A percentile compares a stretch with the other conserved stretches of the same genome.
Evolutionary conservation across 345 rosid genomes (phyloP).

Genomic region (Eucalyptus coolabah): DNA sequence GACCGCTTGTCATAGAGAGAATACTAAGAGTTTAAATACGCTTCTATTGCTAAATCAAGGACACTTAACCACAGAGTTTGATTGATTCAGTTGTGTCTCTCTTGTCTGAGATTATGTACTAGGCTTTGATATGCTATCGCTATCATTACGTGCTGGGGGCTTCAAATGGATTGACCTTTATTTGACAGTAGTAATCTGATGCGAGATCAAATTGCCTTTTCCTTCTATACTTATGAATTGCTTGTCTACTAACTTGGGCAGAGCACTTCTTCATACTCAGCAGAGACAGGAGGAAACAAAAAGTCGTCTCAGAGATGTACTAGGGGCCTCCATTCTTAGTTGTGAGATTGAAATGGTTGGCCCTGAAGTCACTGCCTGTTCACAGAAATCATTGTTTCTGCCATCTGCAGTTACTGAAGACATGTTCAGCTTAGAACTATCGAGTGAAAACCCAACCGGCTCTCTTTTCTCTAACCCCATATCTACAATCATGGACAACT

Average conservation of each 20-base stretch:
- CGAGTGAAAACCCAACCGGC: constrained; percentile 7
- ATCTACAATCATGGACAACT: constrained; percentile 36
- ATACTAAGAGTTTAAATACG: not conserved
- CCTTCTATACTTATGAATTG: not conserved
- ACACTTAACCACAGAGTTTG: not conserved
- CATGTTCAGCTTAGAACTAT: constrained; percentile 36
- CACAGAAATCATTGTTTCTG: constrained; percentile 45
- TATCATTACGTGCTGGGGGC: not conserved
- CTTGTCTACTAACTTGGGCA: not conserved
- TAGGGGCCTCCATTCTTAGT: constrained; percentile 38
- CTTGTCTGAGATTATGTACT: not conserved
- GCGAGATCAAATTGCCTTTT: not conserved
- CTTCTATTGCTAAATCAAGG: not conserved
- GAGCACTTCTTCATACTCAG: constrained; percentile 42
- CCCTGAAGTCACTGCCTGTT: constrained; percentile 38
- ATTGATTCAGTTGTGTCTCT: not conserved
- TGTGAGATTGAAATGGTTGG: constrained; percentile 56
- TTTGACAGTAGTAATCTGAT: not conserved
- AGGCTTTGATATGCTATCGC: not conserved
- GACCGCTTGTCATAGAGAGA: not conserved
- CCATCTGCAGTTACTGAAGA: constrained; percentile 37
- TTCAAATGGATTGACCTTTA: not conserved
- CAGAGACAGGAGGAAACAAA: constrained; percentile 35
- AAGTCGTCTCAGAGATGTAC: constrained; percentile 13
- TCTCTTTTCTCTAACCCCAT: constrained; percentile 19